Evolutionary conservation across 2,329 filamentous ascomycete genomes (phyloP), one percentile per base, ranked within the genome.

Genomic region (Sordariomycetes sp.): DNA sequence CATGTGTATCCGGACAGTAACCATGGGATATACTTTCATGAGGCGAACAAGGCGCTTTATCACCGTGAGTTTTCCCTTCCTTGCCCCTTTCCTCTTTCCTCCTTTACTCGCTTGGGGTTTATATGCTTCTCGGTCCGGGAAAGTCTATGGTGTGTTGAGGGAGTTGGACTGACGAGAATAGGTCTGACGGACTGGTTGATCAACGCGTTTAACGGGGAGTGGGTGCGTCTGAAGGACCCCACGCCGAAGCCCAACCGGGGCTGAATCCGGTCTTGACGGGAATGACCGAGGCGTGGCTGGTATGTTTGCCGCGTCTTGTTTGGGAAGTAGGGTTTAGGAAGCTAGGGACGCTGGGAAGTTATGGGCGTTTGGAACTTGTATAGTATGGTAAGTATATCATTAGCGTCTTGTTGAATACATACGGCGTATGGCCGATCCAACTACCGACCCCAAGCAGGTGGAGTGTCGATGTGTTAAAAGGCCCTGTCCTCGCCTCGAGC

Each of bases 201-300:
- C 68, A 97, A 97, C 69, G 94, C 94, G 1, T 99, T 99, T 70
- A 97, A 97, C 65, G 94, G 94, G 56, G 91, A 97, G 71, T 97
- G 93, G 90, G 76, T 93, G 60, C 83, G 81, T 69, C 68, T 83
- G 16, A 3, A 25, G n/a, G 6, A 58, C 25, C 51, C 57, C 16
- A 58, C 35, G 52, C 57, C 57, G 12, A 58, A 57, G 48, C 48
- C 48, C 28, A 52, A 40, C 25, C 48, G 48, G 46, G 40, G 14
- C 20, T 37, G 54, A 55, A 32, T 8, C 28, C 4, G 28, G 4
- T 32, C 28, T 32, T 8, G 28, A 4, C 8, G 28, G 8, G 28
- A 32, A 32, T 4, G 28, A 8, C 28, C 28, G 4, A 8, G 28
- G 4, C 28, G 8, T 32, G 28, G 28, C 28, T 32, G 8, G 28